Base-by-base conservation (phyloP, 2,329 filamentous ascomycete genomes). In the Penicillium sp. region DNA sequence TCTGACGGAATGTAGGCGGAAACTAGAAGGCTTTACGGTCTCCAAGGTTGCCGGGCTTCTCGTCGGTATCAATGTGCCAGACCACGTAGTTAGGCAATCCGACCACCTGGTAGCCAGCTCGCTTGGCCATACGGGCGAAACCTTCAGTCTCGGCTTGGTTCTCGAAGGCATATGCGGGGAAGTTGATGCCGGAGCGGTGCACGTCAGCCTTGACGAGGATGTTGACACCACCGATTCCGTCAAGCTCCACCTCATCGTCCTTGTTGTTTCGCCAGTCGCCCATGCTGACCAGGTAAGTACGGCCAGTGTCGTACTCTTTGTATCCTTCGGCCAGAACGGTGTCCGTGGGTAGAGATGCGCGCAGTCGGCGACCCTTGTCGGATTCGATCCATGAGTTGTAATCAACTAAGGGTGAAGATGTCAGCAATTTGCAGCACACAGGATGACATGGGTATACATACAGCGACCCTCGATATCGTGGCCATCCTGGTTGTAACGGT, bases 331-430 rank as follows among this genome's bases (percentile, higher is more conserved):
- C 94, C 30, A 99, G 81, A 56, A 99, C 82, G 22, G 89, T 81
- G 67, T 97, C 86, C 70, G 91, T 92, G 63, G 88, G 83, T 19
- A 97, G 81, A 50, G 79, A 84, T 6, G 82, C 78, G n/a, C 88
- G 81, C 51, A 97, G 82, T 68, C 87, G 88, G 56, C 88, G 84
- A 45, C 84, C 91, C 74, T 93, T 89, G 49, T 92, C 88, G 10
- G 93, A 93, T 77, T 99, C 94, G 66, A 96, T 84, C 94, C 94
- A 99, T 1, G 94, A 97, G 77, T 99, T 99, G 80, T 99, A 99
- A 73, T 99, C 94, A 71, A 97, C 90, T 94, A 58, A 35, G 33
- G 22, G 9, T 19, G 19, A 36, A 38, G 11, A 52, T 17, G 55
- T 73, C 61, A 71, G 64, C 49, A 62, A 52, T 60, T 41, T 31